These are phyloP conservation scores for Fusarium pininemorale DNA, from an alignment of 2,329 filamentous ascomycete species.

Conservation along the genomic window DNA sequence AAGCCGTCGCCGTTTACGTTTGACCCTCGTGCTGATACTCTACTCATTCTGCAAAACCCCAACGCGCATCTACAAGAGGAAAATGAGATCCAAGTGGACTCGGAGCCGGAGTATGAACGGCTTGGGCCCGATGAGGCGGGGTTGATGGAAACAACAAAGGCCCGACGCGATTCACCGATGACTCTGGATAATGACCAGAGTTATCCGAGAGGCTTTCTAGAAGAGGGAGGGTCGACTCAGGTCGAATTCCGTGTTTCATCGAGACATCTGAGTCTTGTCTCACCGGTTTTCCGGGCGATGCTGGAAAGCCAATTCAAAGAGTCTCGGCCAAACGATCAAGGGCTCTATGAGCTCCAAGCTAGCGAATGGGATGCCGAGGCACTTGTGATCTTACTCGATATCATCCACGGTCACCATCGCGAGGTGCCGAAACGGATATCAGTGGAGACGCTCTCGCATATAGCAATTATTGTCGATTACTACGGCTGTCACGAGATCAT, in stretches of 20 bases:
- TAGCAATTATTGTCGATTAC: conserved; percentile 45
- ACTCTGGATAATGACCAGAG: conserved; percentile 10
- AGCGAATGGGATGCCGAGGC: conserved; percentile 43
- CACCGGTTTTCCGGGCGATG: conserved; percentile 28
- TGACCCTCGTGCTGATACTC: conserved; percentile 16
- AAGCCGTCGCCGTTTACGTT: conserved; percentile 15
- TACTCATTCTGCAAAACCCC: conserved; percentile 13
- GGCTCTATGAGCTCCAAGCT: conserved; percentile 12
- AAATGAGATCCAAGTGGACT: conserved; percentile 6
- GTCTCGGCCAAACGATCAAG: neutral
- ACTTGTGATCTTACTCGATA: conserved; percentile 41
- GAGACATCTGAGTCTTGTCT: conserved; percentile 21
- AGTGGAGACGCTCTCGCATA: conserved; percentile 39
- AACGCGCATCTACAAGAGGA: neutral
- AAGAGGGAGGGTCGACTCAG: neutral
- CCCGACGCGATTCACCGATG: conserved; percentile 16
- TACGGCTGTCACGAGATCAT: conserved; percentile 43
- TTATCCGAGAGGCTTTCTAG: neutral
- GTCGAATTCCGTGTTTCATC: conserved; percentile 23
- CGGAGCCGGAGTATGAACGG: conserved; percentile 16
- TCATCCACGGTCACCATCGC: conserved; percentile 42
- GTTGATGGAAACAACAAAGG: neutral
- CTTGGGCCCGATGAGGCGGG: conserved; percentile 3
- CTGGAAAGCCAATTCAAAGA: conserved; percentile 15
- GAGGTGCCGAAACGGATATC: conserved; percentile 31